phyloP scores from a whole-genome alignment of 305 asterid genomes.

The Fraxinus sp. region DNA sequence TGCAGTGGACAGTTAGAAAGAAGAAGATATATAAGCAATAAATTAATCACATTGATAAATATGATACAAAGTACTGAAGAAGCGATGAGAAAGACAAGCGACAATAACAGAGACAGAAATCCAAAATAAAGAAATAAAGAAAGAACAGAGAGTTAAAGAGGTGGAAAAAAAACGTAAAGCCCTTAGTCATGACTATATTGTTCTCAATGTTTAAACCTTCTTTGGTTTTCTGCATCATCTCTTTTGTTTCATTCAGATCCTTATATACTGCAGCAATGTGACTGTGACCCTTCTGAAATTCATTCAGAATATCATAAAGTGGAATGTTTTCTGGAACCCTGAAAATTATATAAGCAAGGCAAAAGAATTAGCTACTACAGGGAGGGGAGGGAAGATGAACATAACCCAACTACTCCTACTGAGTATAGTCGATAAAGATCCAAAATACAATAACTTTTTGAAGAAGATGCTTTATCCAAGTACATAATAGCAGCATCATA shows the following conservation, averaged over 20 bases:
- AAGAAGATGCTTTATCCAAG: neutral
- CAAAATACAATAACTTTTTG: neutral
- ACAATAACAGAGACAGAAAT: neutral
- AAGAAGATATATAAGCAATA: neutral
- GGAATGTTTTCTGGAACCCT: slow-evolving; percentile 96
- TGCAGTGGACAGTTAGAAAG: neutral
- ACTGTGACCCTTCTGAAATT: slow-evolving; percentile 97
- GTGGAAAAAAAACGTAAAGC: neutral
- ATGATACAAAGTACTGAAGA: neutral
- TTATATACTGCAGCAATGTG: slow-evolving; percentile 89
- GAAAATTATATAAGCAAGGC: slow-evolving; percentile 29
- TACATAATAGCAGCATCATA: neutral
- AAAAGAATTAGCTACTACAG: slow-evolving; percentile 5
- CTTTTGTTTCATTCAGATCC: slow-evolving; percentile 70
- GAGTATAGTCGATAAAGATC: neutral
- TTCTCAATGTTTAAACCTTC: slow-evolving; percentile 39
- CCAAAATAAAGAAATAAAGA: neutral
- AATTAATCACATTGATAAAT: neutral
- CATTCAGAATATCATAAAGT: slow-evolving; percentile 92
- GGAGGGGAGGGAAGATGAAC: neutral
- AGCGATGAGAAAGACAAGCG: neutral
- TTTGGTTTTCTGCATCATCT: slow-evolving; percentile 46
- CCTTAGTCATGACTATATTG: neutral
- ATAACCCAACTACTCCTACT: neutral
- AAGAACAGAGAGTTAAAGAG: neutral